phyloP scores from a whole-genome alignment of 139 green algal genomes.

The Chlorella sp. region DNA sequence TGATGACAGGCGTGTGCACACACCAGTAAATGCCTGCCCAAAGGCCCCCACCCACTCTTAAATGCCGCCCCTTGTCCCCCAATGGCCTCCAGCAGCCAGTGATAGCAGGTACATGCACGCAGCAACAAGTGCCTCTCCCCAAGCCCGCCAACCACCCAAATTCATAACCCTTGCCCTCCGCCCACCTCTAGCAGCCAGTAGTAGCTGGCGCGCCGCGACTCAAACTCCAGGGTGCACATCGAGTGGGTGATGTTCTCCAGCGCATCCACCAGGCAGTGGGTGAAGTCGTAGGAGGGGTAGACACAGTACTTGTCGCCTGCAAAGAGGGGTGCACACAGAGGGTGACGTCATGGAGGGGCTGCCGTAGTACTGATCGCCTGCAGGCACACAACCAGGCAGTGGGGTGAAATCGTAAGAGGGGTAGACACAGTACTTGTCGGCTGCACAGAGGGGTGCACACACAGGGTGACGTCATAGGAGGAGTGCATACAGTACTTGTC shows the following conservation, averaged over 20 bases:
- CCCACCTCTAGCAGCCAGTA: slow-evolving; percentile 88
- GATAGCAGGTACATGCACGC: not conserved
- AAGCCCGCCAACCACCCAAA: too few relatives aligned
- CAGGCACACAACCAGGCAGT: slow-evolving; percentile 99
- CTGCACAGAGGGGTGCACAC: not conserved
- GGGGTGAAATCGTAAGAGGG: slow-evolving; percentile 99
- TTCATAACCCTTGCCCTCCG: not conserved
- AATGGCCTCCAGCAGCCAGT: not conserved
- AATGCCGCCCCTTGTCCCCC: too few relatives aligned
- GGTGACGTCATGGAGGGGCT: too few relatives aligned
- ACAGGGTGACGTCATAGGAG: too few relatives aligned
- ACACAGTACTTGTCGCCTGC: slow-evolving; percentile 85
- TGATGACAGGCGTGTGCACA: too few relatives aligned
- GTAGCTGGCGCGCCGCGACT: slow-evolving; percentile 95
- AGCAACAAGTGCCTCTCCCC: not conserved
- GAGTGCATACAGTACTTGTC: too few relatives aligned
- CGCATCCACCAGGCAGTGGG: slow-evolving; percentile 97
- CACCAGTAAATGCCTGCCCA: too few relatives aligned
- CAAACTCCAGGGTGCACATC: slow-evolving; percentile 99
- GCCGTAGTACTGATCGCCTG: too few relatives aligned
- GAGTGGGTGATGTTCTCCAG: slow-evolving; percentile 99
- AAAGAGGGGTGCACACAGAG: too few relatives aligned
- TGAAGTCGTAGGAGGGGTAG: slow-evolving; percentile 99
- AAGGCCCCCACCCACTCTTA: too few relatives aligned
- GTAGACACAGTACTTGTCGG: slow-evolving; percentile 94